Conservation (phyloP, 177 flowering plant genomes). For the Telopea speciosissima region DNA sequence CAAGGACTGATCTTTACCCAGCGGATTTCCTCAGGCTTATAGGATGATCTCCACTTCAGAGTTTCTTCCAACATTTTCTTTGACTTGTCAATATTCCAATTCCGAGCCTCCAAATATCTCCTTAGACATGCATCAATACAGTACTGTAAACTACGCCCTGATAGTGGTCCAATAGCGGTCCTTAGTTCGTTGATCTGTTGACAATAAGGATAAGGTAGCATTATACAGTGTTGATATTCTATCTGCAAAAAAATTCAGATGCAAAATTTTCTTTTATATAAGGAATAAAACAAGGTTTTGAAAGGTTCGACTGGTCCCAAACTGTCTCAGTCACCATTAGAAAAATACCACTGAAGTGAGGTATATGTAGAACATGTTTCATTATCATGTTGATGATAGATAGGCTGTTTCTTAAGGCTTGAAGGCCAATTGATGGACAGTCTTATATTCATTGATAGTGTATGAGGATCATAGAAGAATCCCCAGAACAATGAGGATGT, state of each 20-base stretch:
- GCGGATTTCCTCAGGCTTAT: constrained; percentile 83
- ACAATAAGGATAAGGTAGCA: not conserved
- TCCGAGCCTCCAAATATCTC: constrained; percentile 86
- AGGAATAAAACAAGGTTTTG: constrained; percentile 1
- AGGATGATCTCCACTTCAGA: constrained; percentile 71
- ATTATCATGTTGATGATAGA: not conserved
- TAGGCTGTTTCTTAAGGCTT: not conserved
- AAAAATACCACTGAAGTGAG: not conserved
- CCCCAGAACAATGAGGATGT: not conserved
- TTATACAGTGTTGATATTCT: not conserved
- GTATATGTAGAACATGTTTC: not conserved
- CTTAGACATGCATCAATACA: constrained; percentile 70
- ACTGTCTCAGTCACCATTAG: not conserved
- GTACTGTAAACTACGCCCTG: constrained; percentile 51
- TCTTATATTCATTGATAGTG: not conserved
- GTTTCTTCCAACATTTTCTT: constrained; percentile 88
- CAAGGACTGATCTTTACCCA: constrained; percentile 50
- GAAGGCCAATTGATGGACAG: not conserved
- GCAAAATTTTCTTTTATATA: not conserved
- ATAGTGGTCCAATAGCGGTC: constrained; percentile 55
- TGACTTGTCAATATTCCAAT: constrained; percentile 83
- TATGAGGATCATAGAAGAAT: not conserved
- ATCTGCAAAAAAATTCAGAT: not conserved
- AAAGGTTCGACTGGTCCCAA: not conserved
- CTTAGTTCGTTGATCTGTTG: constrained; percentile 64